These are phyloP conservation scores for Immersiella caudata DNA, from an alignment of 495 filamentous ascomycete species.

Conservation along the genomic window DNA sequence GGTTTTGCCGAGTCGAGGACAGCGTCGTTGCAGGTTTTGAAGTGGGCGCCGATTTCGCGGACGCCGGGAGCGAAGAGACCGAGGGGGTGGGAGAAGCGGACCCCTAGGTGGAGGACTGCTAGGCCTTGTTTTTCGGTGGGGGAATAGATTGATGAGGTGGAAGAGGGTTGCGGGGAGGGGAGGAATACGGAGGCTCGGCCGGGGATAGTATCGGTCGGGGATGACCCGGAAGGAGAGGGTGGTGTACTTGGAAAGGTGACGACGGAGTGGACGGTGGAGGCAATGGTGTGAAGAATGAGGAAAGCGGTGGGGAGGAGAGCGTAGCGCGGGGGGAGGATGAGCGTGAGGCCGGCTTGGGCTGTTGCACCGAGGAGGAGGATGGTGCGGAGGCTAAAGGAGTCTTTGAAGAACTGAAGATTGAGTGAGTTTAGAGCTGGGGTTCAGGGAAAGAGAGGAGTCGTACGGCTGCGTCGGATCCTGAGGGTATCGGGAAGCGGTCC, in stretches of 20 bases:
- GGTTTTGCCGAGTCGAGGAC: slow-evolving; percentile 27
- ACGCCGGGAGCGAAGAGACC: slow-evolving; percentile 39
- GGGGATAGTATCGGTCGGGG: slow-evolving; percentile 17
- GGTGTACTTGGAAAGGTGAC: background rate
- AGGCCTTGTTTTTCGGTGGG: slow-evolving; percentile 6
- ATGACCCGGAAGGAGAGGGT: slow-evolving; percentile 8
- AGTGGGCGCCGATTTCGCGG: slow-evolving; percentile 31
- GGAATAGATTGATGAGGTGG: background rate
- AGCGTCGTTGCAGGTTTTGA: slow-evolving; percentile 22
- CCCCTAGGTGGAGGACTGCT: slow-evolving; percentile 34
- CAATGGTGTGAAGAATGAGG: slow-evolving; percentile 37
- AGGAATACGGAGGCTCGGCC: background rate
- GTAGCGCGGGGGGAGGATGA: slow-evolving; percentile 42
- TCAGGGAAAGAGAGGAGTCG: background rate
- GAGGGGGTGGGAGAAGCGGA: slow-evolving; percentile 37
- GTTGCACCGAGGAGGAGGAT: slow-evolving; percentile 51
- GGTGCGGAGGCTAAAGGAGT: slow-evolving; percentile 40
- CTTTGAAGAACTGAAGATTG: slow-evolving; percentile 23
- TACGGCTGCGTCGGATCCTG: background rate
- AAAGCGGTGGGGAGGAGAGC: slow-evolving; percentile 40
- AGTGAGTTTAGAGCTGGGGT: background rate
- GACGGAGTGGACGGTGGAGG: slow-evolving; percentile 30
- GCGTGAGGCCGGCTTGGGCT: slow-evolving; percentile 40
- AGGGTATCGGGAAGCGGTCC: background rate
- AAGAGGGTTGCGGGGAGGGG: background rate